Evolutionary conservation across 2,329 filamentous ascomycete species (phyloP).

Genomic region (Dissoconium aciculare): DNA sequence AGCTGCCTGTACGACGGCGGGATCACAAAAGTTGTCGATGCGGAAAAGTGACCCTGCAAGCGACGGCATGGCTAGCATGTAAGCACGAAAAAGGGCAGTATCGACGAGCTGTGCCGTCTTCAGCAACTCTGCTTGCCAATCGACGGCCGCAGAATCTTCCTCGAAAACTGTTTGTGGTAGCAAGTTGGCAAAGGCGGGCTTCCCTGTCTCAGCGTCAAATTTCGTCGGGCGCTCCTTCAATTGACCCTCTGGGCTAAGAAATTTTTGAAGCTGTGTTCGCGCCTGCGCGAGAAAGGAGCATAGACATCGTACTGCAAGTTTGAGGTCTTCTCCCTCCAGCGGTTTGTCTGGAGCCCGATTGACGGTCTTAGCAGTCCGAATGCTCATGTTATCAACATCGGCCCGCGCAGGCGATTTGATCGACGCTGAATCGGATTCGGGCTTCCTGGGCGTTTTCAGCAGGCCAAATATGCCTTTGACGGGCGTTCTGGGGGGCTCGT

Average conservation of each 20-base stretch:
- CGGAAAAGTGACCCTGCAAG: constrained; percentile 83
- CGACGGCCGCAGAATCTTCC: constrained; percentile 26
- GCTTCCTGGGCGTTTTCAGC: constrained; percentile 32
- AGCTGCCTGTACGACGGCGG: constrained; percentile 85
- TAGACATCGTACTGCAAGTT: constrained; percentile 64
- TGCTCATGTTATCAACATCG: constrained; percentile 42
- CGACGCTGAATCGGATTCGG: constrained; percentile 39
- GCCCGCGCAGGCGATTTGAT: constrained; percentile 44
- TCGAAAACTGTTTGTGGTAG: constrained; percentile 16
- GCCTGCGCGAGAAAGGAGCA: constrained; percentile 81
- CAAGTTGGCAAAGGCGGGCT: constrained; percentile 31
- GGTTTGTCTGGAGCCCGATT: constrained; percentile 33
- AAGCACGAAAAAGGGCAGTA: constrained; percentile 82
- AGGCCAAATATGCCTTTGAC: constrained; percentile 34
- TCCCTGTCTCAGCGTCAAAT: constrained; percentile 27
- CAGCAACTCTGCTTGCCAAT: constrained; percentile 57
- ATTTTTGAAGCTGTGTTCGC: constrained; percentile 48
- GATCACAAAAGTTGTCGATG: constrained; percentile 93
- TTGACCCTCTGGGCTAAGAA: constrained; percentile 43
- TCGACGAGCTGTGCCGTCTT: constrained; percentile 75
- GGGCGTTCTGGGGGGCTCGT: constrained; percentile 22
- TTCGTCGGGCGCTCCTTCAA: constrained; percentile 40
- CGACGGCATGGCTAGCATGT: constrained; percentile 81
- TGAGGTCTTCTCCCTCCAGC: constrained; percentile 69
- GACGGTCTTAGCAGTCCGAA: constrained; percentile 33